Evolutionary conservation across 306 rosid species (phyloP).

Genomic region (Geum urbanum): DNA sequence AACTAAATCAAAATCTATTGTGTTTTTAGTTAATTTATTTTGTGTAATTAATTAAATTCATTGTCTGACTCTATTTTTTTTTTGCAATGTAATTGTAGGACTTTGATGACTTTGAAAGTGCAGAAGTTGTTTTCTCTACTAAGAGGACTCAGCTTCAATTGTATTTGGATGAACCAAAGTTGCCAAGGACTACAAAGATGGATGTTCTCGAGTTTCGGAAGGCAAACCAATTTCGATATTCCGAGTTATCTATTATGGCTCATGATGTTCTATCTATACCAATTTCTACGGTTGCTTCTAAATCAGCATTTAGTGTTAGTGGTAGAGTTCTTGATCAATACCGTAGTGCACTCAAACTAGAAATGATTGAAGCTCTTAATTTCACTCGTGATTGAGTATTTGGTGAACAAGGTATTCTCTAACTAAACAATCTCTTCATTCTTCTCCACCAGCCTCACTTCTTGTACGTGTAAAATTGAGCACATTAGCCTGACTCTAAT

Average conservation of each 20-base stretch:
- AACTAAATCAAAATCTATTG: background rate
- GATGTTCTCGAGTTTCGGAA: constrained; percentile 4
- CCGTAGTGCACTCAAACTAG: background rate
- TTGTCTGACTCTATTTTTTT: too few species aligned
- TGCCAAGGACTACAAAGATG: background rate
- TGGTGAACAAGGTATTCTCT: too few species aligned
- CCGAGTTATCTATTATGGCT: background rate
- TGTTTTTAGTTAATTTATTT: background rate
- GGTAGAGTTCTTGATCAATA: background rate
- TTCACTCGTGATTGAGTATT: too few species aligned
- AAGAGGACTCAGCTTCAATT: background rate
- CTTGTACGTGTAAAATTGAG: too few species aligned
- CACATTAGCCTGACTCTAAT: too few species aligned
- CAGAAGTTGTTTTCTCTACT: background rate
- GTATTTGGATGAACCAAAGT: background rate
- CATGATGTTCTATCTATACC: background rate
- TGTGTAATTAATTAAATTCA: background rate
- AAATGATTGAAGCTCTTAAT: background rate
- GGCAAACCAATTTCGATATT: background rate
- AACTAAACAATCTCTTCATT: too few species aligned
- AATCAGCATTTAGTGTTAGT: background rate
- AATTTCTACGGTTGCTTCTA: background rate
- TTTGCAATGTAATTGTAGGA: background rate
- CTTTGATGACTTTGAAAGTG: background rate
- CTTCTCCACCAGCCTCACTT: too few species aligned